phyloP scores from a whole-genome alignment of 2,329 filamentous ascomycete species.

The Sporothrix variecibatus region DNA sequence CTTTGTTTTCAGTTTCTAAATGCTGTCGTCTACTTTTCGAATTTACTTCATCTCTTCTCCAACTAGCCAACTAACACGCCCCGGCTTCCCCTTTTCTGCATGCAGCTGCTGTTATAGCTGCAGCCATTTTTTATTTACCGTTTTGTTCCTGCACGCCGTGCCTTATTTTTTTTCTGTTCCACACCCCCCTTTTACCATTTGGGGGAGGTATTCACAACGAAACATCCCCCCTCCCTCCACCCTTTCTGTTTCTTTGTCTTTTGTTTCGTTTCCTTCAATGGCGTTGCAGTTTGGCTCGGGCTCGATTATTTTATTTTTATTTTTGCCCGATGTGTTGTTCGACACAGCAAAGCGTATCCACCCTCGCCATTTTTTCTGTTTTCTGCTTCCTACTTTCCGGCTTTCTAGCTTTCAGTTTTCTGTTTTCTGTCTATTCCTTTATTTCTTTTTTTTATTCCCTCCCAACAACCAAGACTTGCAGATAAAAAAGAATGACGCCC shows the following conservation, averaged over 20 bases:
- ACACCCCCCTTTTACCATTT: constrained; percentile 5
- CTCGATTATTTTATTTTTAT: constrained; percentile 22
- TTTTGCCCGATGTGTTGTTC: constrained; percentile 21
- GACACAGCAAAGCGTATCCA: constrained; percentile 20
- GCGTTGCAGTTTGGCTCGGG: constrained; percentile 22
- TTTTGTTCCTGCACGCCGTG: background rate
- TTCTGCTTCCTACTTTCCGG: background rate
- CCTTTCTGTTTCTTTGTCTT: background rate
- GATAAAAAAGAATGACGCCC: background rate
- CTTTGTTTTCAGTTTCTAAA: background rate
- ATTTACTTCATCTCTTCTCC: background rate
- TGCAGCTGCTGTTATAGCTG: background rate
- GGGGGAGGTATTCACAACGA: background rate
- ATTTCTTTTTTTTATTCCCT: constrained; percentile 9
- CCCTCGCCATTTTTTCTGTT: constrained; percentile 9
- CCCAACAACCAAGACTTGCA: background rate
- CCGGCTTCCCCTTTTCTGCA: constrained; percentile 16
- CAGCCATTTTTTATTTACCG: constrained; percentile 3
- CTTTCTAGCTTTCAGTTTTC: background rate
- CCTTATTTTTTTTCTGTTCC: background rate
- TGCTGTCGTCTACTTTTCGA: background rate
- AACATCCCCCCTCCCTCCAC: constrained; percentile 9
- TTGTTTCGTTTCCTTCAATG: background rate
- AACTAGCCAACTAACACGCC: constrained; percentile 16
- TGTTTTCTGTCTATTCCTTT: constrained; percentile 1